Percentiles rank a stretch among this genome's conserved stretches.
Conservation (phyloP, 2,329 filamentous ascomycete genomes). For the Paraphaeosphaeria minitans region DNA sequence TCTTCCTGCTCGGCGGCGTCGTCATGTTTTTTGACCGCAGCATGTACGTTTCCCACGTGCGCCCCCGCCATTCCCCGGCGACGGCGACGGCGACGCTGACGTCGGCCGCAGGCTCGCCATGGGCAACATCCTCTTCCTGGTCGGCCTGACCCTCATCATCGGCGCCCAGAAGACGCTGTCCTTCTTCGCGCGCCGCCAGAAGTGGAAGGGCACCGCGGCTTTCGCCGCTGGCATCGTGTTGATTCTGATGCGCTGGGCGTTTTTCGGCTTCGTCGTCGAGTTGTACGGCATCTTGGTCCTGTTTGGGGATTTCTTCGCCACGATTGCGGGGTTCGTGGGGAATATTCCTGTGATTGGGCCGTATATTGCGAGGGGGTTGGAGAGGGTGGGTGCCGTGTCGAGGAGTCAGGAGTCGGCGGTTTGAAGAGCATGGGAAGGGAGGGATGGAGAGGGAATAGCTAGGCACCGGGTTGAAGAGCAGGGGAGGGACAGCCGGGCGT, state of each 20-base stretch:
- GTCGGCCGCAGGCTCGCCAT: conserved; percentile 11
- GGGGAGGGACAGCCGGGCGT: too few relatives aligned
- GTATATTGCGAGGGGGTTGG: conserved; percentile 76
- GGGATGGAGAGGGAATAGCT: too few relatives aligned
- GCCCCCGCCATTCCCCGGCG: conserved; percentile 53
- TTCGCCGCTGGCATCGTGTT: conserved; percentile 83
- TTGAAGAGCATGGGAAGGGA: too few relatives aligned
- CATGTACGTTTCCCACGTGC: conserved; percentile 68
- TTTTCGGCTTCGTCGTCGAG: conserved; percentile 89
- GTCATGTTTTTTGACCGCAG: conserved; percentile 93
- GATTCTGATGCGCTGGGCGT: conserved; percentile 87
- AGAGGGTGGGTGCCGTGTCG: conserved; percentile 55
- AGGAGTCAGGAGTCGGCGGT: conserved; percentile 2
- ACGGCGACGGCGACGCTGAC: too few relatives aligned
- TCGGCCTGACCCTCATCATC: conserved; percentile 95
- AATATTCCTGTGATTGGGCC: conserved; percentile 85
- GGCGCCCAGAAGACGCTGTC: conserved; percentile 86
- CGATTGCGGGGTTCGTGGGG: conserved; percentile 84
- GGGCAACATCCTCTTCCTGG: conserved; percentile 88
- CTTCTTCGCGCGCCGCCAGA: conserved; percentile 94
- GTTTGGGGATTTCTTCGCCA: conserved; percentile 95
- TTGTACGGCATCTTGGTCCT: conserved; percentile 90
- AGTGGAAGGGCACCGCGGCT: conserved; percentile 86
- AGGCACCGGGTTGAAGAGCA: too few relatives aligned
- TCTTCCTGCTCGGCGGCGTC: conserved; percentile 94